phyloP scores from a whole-genome alignment of 257 asterid species.

The Scutellaria minor region DNA sequence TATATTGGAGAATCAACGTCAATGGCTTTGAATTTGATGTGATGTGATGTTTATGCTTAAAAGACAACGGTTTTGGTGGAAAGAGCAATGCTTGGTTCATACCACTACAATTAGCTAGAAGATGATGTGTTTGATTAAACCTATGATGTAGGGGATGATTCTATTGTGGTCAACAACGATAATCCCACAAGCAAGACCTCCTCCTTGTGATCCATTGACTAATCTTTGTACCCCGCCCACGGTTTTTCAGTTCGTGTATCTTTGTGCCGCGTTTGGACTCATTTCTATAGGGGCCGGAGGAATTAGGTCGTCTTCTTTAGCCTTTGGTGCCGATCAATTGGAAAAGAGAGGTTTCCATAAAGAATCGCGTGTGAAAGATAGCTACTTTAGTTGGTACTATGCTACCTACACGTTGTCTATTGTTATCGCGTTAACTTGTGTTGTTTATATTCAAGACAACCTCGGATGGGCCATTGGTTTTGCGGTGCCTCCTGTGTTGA shows the following conservation, averaged over 20 bases:
- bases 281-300: conserved; percentile 80
- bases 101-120: neutral
- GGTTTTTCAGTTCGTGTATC: conserved; percentile 45
- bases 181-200: conserved; percentile 64
- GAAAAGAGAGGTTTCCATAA: conserved; percentile 37
- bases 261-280: conserved; percentile 56
- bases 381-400: conserved; percentile 74
- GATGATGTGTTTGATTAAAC: neutral
- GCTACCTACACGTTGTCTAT: conserved; percentile 48
- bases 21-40: conserved; percentile 6
- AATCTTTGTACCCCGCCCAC: conserved; percentile 47
- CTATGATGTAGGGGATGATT: conserved; percentile 55
- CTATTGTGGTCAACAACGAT: conserved; percentile 66
- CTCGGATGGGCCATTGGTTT: conserved; percentile 79
- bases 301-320: conserved; percentile 57
- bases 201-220: conserved; percentile 50
- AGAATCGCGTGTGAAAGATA: conserved; percentile 34
- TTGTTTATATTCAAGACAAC: conserved; percentile 78
- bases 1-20: conserved; percentile 3
- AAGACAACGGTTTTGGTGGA: neutral
- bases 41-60: neutral
- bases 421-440: conserved; percentile 52
- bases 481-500: conserved; percentile 57
- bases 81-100: neutral
- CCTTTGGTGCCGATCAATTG: conserved; percentile 78